A percentile compares a stretch with the other conserved stretches of the same genome.
phyloP scores from a whole-genome alignment of 371 early-diverging fungal genomes.

The Syncephalastrum sp. region DNA sequence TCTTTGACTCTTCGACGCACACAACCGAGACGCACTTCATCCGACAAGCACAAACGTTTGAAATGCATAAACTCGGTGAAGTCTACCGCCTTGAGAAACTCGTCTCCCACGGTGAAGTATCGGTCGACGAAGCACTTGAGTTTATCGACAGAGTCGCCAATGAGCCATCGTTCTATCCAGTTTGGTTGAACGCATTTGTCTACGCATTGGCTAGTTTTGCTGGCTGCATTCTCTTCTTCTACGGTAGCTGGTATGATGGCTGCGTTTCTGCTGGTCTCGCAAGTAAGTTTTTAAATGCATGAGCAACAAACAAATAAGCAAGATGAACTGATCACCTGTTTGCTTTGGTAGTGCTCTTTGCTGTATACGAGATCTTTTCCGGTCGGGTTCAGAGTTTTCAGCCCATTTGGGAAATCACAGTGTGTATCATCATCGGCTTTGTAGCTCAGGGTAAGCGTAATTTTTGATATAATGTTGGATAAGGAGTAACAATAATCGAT shows the following conservation, averaged over 20 bases:
- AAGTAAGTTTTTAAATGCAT: slow-evolving; percentile 27
- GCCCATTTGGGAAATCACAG: slow-evolving; percentile 68
- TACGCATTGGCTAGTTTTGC: slow-evolving; percentile 51
- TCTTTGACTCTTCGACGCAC: slow-evolving; percentile 72
- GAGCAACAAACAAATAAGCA: neutral
- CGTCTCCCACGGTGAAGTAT: slow-evolving; percentile 46
- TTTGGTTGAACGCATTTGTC: slow-evolving; percentile 51
- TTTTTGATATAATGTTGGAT: no score
- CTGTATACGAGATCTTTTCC: slow-evolving; percentile 40
- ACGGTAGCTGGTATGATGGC: slow-evolving; percentile 43
- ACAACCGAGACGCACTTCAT: slow-evolving; percentile 79
- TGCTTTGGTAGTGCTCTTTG: slow-evolving; percentile 33
- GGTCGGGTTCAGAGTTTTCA: slow-evolving; percentile 40
- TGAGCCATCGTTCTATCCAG: slow-evolving; percentile 45
- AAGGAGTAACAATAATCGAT: no score
- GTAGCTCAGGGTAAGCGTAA: slow-evolving; percentile 48
- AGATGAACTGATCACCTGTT: neutral
- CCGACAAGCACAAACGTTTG: slow-evolving; percentile 58
- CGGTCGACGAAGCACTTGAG: slow-evolving; percentile 56
- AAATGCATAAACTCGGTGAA: slow-evolving; percentile 67
- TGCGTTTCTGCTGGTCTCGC: slow-evolving; percentile 41
- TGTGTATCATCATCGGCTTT: slow-evolving; percentile 68
- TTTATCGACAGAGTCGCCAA: slow-evolving; percentile 43
- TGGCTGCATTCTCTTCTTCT: slow-evolving; percentile 48
- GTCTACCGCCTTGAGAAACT: slow-evolving; percentile 57